These are phyloP conservation scores for Takashimella koratensis DNA, from an alignment of 1,284 basidiomycete genomes.

Conservation along the genomic window DNA sequence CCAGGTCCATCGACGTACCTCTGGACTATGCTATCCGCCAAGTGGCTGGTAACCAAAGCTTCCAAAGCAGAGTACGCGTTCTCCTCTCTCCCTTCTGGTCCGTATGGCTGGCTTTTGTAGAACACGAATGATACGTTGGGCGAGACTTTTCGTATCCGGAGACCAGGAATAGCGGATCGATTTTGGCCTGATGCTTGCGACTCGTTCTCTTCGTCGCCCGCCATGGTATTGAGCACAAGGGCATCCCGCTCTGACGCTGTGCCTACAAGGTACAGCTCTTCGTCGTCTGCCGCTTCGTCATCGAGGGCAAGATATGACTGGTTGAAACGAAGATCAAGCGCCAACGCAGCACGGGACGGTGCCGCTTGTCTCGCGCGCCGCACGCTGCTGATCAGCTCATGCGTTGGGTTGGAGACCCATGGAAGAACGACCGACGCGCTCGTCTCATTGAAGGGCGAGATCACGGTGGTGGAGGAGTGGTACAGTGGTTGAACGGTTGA, in stretches of 20 bases:
- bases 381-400: neutral
- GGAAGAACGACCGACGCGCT: neutral
- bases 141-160: slow-evolving; percentile 3
- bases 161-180: slow-evolving; percentile 1
- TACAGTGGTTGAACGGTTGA: neutral
- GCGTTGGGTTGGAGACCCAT: neutral
- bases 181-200: neutral
- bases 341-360: no score
- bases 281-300: slow-evolving; percentile 11
- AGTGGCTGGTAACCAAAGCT: neutral
- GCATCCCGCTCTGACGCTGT: slow-evolving; percentile 19
- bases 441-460: neutral
- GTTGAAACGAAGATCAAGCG: neutral
- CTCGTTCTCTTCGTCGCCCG: neutral
- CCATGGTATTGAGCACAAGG: slow-evolving; percentile 5
- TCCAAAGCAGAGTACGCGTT: neutral
- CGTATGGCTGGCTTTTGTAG: slow-evolving; percentile 8
- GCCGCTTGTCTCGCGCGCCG: neutral
- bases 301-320: slow-evolving; percentile 7
- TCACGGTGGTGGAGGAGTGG: neutral
- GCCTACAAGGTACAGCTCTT: slow-evolving; percentile 13
- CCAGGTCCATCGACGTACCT: neutral
- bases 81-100: neutral
- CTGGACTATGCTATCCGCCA: neutral
- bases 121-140: slow-evolving; percentile 7